These are phyloP conservation scores for Coccomyxa subellipsoidea DNA, from an alignment of 163 green algal genomes.

Conservation along the genomic window DNA sequence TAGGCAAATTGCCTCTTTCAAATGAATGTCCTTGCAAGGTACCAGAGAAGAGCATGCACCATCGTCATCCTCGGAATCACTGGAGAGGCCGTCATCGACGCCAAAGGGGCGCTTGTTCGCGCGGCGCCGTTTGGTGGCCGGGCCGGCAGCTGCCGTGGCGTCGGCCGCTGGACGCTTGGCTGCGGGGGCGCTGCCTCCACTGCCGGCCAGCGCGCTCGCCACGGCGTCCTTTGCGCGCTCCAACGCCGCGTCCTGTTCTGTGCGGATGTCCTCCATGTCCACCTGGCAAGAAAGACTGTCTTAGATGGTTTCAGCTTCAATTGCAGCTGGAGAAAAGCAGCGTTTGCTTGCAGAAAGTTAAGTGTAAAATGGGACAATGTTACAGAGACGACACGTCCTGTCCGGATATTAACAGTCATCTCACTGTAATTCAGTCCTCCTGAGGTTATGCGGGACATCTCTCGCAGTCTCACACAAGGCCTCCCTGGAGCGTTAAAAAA, in stretches of 20 bases:
- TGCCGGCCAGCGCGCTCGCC: conserved; percentile 13
- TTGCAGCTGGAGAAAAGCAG: neutral
- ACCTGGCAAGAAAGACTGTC: conserved; percentile 19
- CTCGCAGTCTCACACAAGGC: too few species aligned
- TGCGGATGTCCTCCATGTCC: conserved; percentile 30
- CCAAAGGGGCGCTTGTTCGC: neutral
- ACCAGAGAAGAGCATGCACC: too few species aligned
- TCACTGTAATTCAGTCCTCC: neutral
- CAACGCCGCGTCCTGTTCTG: conserved; percentile 16
- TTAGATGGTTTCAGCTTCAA: neutral
- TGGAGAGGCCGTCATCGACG: neutral
- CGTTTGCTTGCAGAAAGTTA: neutral
- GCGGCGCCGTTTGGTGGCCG: neutral
- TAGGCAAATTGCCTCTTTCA: too few species aligned
- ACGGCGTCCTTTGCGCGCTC: conserved; percentile 28
- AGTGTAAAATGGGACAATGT: neutral
- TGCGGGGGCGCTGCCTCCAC: neutral
- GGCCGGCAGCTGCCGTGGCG: neutral
- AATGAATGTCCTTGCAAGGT: too few species aligned
- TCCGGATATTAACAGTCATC: neutral
- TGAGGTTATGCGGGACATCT: neutral
- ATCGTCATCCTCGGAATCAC: neutral
- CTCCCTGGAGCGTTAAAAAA: too few species aligned
- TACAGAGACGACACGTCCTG: neutral
- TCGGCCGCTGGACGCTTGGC: neutral